A percentile compares a stretch with the other conserved stretches of the same genome.
Conservation (phyloP, 768 basidiomycete species). For the Tricholoma furcatifolium region DNA sequence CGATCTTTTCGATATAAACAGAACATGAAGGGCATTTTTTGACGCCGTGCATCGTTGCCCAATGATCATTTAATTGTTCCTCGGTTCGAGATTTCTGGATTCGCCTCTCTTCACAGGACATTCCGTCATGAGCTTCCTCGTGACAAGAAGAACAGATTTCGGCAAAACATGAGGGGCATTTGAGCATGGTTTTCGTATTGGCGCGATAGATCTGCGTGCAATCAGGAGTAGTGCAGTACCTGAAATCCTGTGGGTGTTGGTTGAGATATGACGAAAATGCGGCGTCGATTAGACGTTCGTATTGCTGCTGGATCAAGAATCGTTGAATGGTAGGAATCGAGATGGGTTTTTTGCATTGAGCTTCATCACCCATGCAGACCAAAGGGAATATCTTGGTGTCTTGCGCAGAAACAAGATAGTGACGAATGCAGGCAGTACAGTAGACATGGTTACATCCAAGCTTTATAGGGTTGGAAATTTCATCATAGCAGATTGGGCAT, state of each 20-base stretch:
- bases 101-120: conserved; percentile 43
- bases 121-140: conserved; percentile 48
- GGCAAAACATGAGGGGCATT: conserved; percentile 54
- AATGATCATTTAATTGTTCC: conserved; percentile 39
- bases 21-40: conserved; percentile 48
- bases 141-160: conserved; percentile 49
- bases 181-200: conserved; percentile 26
- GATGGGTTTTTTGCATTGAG: conserved; percentile 51
- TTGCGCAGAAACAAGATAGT: conserved; percentile 42
- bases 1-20: conserved; percentile 46
- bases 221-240: conserved; percentile 72
- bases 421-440: conserved; percentile 47
- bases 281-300: conserved; percentile 51
- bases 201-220: conserved; percentile 64
- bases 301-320: conserved; percentile 48
- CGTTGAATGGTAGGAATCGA: conserved; percentile 51
- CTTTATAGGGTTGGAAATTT: conserved; percentile 36
- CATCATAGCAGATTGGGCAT: conserved; percentile 59
- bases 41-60: conserved; percentile 35
- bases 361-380: conserved; percentile 60
- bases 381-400: conserved; percentile 55
- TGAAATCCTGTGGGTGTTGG: conserved; percentile 51
- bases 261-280: conserved; percentile 57
- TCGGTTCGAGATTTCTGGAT: conserved; percentile 36
- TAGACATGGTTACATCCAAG: conserved; percentile 50